Conservation (phyloP, 345 rosid species). For the Populus ilicifolia region DNA sequence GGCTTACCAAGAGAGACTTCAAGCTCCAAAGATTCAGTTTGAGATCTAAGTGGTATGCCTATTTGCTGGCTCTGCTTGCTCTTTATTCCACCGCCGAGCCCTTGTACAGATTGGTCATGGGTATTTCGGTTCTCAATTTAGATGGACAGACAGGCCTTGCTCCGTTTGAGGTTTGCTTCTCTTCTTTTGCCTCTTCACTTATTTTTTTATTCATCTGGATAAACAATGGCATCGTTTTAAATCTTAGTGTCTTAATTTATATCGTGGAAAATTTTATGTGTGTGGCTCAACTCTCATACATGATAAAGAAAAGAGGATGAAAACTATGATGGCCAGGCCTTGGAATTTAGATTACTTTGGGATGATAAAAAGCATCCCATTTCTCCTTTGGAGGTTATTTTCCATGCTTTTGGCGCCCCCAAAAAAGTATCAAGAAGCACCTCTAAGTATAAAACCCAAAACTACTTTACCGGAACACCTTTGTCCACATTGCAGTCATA, state of each 20-base stretch:
- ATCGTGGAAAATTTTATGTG: too few species aligned
- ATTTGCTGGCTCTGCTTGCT: conserved; percentile 67
- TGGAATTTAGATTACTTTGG: too few species aligned
- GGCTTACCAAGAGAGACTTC: conserved; percentile 66
- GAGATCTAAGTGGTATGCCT: conserved; percentile 71
- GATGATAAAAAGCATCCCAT: too few species aligned
- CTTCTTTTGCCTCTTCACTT: background rate
- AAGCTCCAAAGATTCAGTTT: conserved; percentile 61
- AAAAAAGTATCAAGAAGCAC: too few species aligned
- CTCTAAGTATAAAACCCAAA: too few species aligned
- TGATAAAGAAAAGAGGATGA: too few species aligned
- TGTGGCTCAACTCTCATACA: too few species aligned
- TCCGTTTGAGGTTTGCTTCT: conserved; percentile 74
- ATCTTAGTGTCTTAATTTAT: background rate
- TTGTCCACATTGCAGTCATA: too few species aligned
- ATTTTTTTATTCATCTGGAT: background rate
- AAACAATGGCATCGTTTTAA: background rate
- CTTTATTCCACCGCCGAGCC: conserved; percentile 71
- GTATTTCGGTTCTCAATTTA: conserved; percentile 69
- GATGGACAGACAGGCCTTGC: conserved; percentile 74
- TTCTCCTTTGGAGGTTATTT: too few species aligned
- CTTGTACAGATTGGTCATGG: conserved; percentile 82
- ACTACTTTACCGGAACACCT: too few species aligned
- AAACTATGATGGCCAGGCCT: too few species aligned
- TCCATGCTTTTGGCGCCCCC: too few species aligned